Evolutionary conservation across 164 flowering plant species (phyloP).

Genomic region (Vitis riparia): DNA sequence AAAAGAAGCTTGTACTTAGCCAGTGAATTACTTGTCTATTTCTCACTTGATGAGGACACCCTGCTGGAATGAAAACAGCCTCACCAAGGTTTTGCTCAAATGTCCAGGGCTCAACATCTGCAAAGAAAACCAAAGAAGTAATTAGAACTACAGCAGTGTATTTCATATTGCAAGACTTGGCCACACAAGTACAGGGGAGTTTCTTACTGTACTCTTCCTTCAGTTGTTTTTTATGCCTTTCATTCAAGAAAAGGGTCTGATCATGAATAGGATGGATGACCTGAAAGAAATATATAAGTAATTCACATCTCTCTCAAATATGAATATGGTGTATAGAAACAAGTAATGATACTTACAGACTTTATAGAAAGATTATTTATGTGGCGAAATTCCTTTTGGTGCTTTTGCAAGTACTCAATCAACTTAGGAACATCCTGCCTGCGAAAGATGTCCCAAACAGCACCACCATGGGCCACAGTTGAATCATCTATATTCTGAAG

Average conservation of each 20-base stretch:
- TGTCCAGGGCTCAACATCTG: constrained; percentile 18
- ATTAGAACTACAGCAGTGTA: neutral
- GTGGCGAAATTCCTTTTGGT: constrained; percentile 62
- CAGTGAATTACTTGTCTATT: constrained; percentile 3
- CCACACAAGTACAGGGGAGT: neutral
- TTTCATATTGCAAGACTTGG: neutral
- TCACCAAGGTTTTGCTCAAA: constrained; percentile 14
- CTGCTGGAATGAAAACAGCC: constrained; percentile 21
- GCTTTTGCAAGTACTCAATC: constrained; percentile 54
- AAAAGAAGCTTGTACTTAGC: too few relatives aligned
- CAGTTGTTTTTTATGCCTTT: constrained; percentile 45
- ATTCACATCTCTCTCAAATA: too few relatives aligned
- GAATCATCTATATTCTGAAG: constrained; percentile 6
- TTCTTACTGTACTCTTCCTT: constrained; percentile 47
- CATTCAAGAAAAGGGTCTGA: constrained; percentile 37
- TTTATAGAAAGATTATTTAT: constrained; percentile 40
- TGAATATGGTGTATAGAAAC: neutral
- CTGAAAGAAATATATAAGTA: constrained; percentile 15
- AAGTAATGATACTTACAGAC: constrained; percentile 42
- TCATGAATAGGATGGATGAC: constrained; percentile 55
- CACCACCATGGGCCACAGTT: constrained; percentile 46
- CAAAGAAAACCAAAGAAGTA: neutral
- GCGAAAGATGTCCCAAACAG: constrained; percentile 89
- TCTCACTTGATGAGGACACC: constrained; percentile 20
- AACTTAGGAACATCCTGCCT: constrained; percentile 76